Evolutionary conservation across 257 asterid species (phyloP), one percentile per base, ranked within the genome.

Genomic region (Lithospermum erythrorhizon): DNA sequence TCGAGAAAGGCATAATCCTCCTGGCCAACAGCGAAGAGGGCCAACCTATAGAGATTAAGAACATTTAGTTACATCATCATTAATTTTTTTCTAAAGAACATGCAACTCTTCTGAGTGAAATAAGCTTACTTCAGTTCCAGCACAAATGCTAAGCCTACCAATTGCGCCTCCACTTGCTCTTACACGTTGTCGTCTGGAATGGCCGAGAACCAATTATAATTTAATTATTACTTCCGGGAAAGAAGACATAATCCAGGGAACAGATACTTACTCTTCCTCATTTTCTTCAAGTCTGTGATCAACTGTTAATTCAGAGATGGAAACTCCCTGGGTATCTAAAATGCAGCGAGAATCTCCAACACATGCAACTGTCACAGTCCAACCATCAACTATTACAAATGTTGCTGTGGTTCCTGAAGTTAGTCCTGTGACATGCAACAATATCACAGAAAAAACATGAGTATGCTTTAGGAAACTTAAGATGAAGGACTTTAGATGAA

Each of bases 361-460:
- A 5, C 84, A 87, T 0, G 97, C 97, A 49, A 87, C 95, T 15
- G 96, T 85, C 64, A 90, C 94, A 2, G 95, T 87, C 95, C 89
- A 85, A 41, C 95, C 95, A 48, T 90, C 97, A 27, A 90, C 72
- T 14, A 90, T 74, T 22, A 90, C 95, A 70, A 87, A 77, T 15
- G 96, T 87, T 48, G 89, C 94, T 5, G 97, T 90, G 25, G 97
- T 90, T 72, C 97, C 97, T 13, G 96, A 90, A 52, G 96, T 90
- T 76, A 69, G 87, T 24, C 95, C 96, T 90, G 76, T 21, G 56
- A 37, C 48, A 58, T 55, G 55, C 35, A 63, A 55, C 4, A 21
- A 65, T 6, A 25, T 11, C 49, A 41, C 11, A 21, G 20, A 53
- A 19, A 22, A 24, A 32, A 45, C 22, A 66, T 63, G 66, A 61